Evolutionary conservation across 192 early-diverging fungal genomes (phyloP), one percentile per base, ranked within the genome.

Genomic region (Backusella tarrabulga): DNA sequence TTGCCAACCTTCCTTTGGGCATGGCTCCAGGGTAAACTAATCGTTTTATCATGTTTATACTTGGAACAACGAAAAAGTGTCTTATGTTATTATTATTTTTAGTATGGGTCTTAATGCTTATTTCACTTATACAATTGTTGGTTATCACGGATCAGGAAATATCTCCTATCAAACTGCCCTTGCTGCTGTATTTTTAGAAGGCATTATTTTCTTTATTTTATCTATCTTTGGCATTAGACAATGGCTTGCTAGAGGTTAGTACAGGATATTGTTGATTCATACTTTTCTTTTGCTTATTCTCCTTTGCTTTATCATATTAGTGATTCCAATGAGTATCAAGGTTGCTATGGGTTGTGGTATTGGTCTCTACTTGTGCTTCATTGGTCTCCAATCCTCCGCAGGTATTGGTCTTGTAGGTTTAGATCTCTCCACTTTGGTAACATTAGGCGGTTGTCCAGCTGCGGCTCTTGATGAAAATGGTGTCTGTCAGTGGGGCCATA

Each of bases 81-180:
- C 34, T n/a, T 44, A 23, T 1, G 34, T 34, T 50, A 54, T 60
- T 77, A 44, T 63, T 34, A 46, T 17, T 44, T 34, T 26, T 50
- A 87, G 85, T 54, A 90, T 95, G 90, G 94, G 94, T 6, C 83
- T 94, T 52, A 94, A 92, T 74, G 92, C 93, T 41, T 95, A 94
- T 80, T 94, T 95, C 79, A 88, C 93, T 17, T 95, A 93, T 79
- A 93, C 91, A 0, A 92, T 95, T 26, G 93, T 95, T 6, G 93
- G 92, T 8, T 80, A 76, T 82, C 91, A 90, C 68, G 93, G 93
- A 1, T 89, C 88, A 15, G 93, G 92, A 56, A 92, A 89, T 38
- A 85, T 93, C 23, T 75, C 86, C 44, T 92, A 91, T 77, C 66
- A 84, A 56, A 89, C 88, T 21, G 91, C 92, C 8, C 76, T 95